Conservation (phyloP, 306 rosid species). For the Vigna reflexopilosa region DNA sequence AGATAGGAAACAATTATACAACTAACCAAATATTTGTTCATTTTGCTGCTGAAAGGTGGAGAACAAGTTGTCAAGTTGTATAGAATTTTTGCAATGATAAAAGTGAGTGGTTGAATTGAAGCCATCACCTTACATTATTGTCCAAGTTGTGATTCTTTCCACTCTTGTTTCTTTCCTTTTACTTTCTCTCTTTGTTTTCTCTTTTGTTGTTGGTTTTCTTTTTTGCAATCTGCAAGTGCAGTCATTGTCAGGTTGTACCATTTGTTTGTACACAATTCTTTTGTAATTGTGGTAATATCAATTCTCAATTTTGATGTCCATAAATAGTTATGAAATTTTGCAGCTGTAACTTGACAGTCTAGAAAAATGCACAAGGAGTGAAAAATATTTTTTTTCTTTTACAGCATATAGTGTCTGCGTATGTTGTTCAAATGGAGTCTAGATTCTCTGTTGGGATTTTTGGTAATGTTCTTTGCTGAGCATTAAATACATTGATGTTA, state of each 20-base stretch:
- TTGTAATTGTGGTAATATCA: conserved; percentile 56
- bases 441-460: too few relatives aligned
- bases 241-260: conserved; percentile 59
- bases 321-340: conserved; percentile 42
- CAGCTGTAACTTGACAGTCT: conserved; percentile 27
- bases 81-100: conserved; percentile 52
- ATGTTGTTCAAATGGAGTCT: not conserved
- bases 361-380: conserved; percentile 19
- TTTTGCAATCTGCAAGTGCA: conserved; percentile 47
- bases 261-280: conserved; percentile 65
- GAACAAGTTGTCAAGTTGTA: conserved; percentile 61
- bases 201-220: conserved; percentile 12
- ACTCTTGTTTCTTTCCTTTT: conserved; percentile 40
- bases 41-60: conserved; percentile 47
- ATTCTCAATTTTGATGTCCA: conserved; percentile 52
- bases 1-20: conserved; percentile 47
- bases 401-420: not conserved
- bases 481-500: too few relatives aligned
- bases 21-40: conserved; percentile 54
- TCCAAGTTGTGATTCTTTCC: conserved; percentile 58
- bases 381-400: conserved; percentile 13
- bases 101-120: conserved; percentile 55
- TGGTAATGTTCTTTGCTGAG: too few relatives aligned
- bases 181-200: conserved; percentile 7
- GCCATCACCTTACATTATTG: conserved; percentile 53